phyloP scores from a whole-genome alignment of 2,329 filamentous ascomycete species.

The Ophiocordyceps unilateralis region DNA sequence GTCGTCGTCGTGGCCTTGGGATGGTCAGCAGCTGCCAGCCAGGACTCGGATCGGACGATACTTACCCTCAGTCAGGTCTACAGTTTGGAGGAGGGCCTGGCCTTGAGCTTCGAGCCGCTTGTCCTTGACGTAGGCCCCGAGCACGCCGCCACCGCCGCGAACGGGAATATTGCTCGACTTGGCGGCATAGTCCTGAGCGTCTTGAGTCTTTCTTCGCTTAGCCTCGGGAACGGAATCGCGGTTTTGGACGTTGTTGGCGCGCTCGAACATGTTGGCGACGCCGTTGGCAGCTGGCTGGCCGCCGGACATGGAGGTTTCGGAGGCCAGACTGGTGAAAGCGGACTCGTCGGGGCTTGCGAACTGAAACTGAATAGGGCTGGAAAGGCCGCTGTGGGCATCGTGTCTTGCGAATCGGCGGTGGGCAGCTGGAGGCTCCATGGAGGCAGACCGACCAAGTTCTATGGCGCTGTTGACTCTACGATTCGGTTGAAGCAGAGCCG shows the following conservation, averaged over 20 bases:
- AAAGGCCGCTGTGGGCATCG: constrained; percentile 10
- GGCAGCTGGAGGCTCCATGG: constrained; percentile 8
- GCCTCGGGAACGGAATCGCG: constrained; percentile 15
- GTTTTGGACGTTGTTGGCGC: neutral
- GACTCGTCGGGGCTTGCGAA: constrained; percentile 20
- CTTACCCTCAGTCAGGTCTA: constrained; percentile 41
- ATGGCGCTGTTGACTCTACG: constrained; percentile 12
- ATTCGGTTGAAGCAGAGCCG: constrained; percentile 21
- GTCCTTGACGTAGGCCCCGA: constrained; percentile 51
- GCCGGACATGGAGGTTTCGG: constrained; percentile 14
- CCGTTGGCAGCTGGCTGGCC: constrained; percentile 16
- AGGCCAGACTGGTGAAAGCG: no score
- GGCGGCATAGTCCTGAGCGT: constrained; percentile 24
- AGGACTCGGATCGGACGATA: constrained; percentile 4
- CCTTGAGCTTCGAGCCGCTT: constrained; percentile 27
- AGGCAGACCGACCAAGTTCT: constrained; percentile 9
- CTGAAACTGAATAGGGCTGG: constrained; percentile 22
- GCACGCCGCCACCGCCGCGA: constrained; percentile 31
- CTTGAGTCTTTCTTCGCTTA: constrained; percentile 47
- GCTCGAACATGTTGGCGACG: constrained; percentile 12
- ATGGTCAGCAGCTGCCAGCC: constrained; percentile 18
- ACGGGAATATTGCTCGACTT: constrained; percentile 10
- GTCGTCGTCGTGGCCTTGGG: constrained; percentile 34
- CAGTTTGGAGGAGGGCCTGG: constrained; percentile 20
- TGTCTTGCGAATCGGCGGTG: constrained; percentile 6